Evolutionary conservation across 345 rosid genomes (phyloP).

Genomic region (Rhizophora apiculata): DNA sequence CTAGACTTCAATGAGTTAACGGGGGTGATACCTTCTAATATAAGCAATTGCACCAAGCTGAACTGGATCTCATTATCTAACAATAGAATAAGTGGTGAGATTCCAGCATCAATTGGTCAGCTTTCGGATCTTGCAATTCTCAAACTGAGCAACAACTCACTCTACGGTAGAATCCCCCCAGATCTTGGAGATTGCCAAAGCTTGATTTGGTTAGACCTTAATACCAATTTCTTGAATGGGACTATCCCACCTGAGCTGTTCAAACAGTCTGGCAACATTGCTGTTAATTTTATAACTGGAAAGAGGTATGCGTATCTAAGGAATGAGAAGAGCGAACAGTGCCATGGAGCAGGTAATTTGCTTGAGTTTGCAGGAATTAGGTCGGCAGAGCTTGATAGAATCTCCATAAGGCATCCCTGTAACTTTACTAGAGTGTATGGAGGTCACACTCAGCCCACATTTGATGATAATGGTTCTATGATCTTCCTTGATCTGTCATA

Average conservation of each 20-base stretch:
- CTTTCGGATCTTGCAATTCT: conserved; percentile 76
- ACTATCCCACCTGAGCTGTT: conserved; percentile 75
- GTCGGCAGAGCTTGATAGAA: conserved; percentile 43
- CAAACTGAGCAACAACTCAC: conserved; percentile 86
- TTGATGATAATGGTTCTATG: conserved; percentile 87
- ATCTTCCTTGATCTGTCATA: conserved; percentile 86
- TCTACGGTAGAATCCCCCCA: conserved; percentile 70
- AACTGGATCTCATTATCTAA: conserved; percentile 94
- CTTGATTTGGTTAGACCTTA: conserved; percentile 93
- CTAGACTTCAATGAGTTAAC: conserved; percentile 84
- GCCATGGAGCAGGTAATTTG: conserved; percentile 91
- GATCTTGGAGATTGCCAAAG: conserved; percentile 89
- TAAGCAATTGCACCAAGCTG: conserved; percentile 70
- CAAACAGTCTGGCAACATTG: conserved; percentile 81
- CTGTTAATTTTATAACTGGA: conserved; percentile 68
- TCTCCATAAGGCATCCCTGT: conserved; percentile 79
- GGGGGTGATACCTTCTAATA: conserved; percentile 63
- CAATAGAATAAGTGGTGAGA: conserved; percentile 67
- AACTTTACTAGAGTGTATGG: conserved; percentile 69
- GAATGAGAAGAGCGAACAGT: conserved; percentile 72
- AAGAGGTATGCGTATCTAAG: conserved; percentile 73
- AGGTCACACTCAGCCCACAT: conserved; percentile 72
- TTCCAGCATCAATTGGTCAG: conserved; percentile 74
- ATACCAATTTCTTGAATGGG: conserved; percentile 65
- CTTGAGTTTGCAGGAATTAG: conserved; percentile 90